Evolutionary conservation across 345 rosid genomes (phyloP).

Genomic region (Lepidium aucheri): DNA sequence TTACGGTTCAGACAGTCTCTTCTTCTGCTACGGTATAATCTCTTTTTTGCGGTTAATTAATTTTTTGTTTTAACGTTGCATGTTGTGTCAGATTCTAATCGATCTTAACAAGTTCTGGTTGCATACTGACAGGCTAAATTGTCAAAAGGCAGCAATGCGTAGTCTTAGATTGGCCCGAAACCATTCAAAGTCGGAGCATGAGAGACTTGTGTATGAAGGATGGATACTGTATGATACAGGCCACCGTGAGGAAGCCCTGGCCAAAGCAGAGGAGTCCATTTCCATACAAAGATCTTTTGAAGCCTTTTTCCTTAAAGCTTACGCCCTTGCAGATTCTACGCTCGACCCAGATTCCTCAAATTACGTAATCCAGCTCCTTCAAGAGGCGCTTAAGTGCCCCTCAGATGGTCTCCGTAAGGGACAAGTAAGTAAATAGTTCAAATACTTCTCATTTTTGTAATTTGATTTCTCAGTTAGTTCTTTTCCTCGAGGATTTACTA

Average conservation of each 20-base stretch:
- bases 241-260: conserved; percentile 89
- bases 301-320: conserved; percentile 96
- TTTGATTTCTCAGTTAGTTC: background rate
- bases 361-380: conserved; percentile 68
- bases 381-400: conserved; percentile 93
- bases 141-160: conserved; percentile 94
- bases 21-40: conserved; percentile 62
- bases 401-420: conserved; percentile 99
- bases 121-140: conserved; percentile 55
- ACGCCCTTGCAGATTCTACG: conserved; percentile 67
- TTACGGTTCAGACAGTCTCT: conserved; percentile 87
- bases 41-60: background rate
- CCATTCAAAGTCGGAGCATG: conserved; percentile 67
- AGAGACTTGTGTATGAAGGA: conserved; percentile 93
- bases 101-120: background rate
- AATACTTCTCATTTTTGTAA: background rate
- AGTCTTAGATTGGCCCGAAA: conserved; percentile 84
- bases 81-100: background rate
- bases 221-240: conserved; percentile 95
- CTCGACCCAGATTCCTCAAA: conserved; percentile 56
- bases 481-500: background rate
- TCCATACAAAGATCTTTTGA: conserved; percentile 88
- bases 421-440: conserved; percentile 47
- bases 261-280: conserved; percentile 87
- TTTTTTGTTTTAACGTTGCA: background rate